Evolutionary conservation across 1,139 yeast genomes (phyloP).

Genomic region (Nakaseomyces bracarensis): DNA sequence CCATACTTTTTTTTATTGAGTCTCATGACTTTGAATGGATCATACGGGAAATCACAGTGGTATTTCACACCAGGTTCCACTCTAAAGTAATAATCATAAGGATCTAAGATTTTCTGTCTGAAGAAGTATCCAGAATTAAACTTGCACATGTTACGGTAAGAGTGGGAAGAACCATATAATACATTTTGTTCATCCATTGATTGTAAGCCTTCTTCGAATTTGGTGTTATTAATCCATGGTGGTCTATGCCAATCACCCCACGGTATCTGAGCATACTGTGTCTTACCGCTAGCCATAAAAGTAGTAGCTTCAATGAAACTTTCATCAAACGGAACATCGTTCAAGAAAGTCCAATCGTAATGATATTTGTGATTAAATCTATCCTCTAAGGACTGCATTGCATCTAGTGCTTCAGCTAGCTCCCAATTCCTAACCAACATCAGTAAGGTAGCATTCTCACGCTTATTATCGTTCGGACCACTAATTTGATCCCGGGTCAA

Average conservation of each 20-base stretch:
- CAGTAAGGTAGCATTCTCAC: slow-evolving; percentile 54
- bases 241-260: slow-evolving; percentile 66
- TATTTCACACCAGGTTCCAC: slow-evolving; percentile 89
- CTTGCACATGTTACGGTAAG: slow-evolving; percentile 79
- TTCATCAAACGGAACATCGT: slow-evolving; percentile 68
- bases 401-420: slow-evolving; percentile 49
- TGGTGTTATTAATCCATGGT: slow-evolving; percentile 35
- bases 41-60: slow-evolving; percentile 67
- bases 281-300: slow-evolving; percentile 64
- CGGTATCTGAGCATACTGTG: slow-evolving; percentile 66
- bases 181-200: slow-evolving; percentile 52
- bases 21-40: slow-evolving; percentile 82
- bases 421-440: slow-evolving; percentile 69
- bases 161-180: slow-evolving; percentile 65
- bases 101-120: slow-evolving; percentile 55
- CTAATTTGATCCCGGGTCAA: not conserved
- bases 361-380: slow-evolving; percentile 58
- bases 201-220: slow-evolving; percentile 42
- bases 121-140: slow-evolving; percentile 79
- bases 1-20: slow-evolving; percentile 71
- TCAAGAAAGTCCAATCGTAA: slow-evolving; percentile 84
- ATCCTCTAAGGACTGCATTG: slow-evolving; percentile 62
- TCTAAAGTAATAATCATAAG: slow-evolving; percentile 82
- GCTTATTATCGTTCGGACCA: slow-evolving; percentile 12
- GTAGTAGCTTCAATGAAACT: slow-evolving; percentile 59